Evolutionary conservation across 495 filamentous ascomycete species (phyloP).

Genomic region (Immersiella caudata): DNA sequence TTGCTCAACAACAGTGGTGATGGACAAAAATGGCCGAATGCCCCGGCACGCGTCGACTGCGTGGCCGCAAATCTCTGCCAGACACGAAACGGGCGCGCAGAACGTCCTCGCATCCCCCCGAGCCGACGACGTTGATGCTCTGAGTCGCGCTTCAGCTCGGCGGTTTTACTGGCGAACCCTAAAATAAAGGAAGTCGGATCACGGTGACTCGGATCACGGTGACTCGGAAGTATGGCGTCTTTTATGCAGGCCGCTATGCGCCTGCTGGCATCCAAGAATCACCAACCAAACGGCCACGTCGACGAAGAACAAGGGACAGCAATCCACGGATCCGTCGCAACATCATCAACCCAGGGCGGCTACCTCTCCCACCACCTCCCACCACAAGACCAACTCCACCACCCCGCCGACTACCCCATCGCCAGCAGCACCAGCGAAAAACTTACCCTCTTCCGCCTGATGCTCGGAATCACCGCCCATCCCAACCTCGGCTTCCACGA

Average conservation of each 20-base stretch:
- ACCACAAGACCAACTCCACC: not conserved
- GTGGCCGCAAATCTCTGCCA: too few species aligned
- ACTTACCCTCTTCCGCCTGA: constrained; percentile 14
- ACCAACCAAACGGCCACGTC: not conserved
- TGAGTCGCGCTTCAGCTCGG: too few species aligned
- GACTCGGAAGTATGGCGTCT: too few species aligned
- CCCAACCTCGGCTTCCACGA: constrained; percentile 2
- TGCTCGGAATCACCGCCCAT: constrained; percentile 12
- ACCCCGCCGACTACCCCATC: not conserved
- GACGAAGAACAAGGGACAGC: constrained; percentile 3
- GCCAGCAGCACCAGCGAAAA: not conserved
- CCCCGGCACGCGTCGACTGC: too few species aligned
- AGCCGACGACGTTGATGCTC: too few species aligned
- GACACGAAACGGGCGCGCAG: too few species aligned
- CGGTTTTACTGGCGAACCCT: too few species aligned
- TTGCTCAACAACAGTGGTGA: too few species aligned
- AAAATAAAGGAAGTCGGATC: too few species aligned
- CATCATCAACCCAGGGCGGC: not conserved
- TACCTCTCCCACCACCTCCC: not conserved
- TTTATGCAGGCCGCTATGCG: not conserved
- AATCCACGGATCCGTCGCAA: not conserved
- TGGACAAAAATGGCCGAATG: too few species aligned
- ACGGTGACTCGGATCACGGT: too few species aligned
- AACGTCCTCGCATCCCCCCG: too few species aligned
- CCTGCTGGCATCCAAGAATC: not conserved